Conservation (phyloP, 768 basidiomycete species). For the Cystobasidium tubakii region DNA sequence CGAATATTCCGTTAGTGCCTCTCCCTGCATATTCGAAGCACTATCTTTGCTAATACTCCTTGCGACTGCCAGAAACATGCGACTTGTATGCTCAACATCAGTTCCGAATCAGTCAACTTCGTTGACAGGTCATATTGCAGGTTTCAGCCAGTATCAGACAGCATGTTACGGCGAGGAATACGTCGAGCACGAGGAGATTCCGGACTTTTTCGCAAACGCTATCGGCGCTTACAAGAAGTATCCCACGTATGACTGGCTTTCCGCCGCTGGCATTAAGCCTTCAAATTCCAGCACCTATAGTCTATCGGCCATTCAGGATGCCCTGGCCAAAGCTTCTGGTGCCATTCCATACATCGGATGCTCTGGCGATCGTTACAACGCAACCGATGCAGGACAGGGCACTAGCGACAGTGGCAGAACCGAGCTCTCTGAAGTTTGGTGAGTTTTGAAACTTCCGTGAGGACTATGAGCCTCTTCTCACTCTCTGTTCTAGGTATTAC, state of each 20-base stretch:
- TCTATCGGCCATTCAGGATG: slow-evolving; percentile 48
- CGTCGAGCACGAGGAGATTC: slow-evolving; percentile 43
- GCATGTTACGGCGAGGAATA: slow-evolving; percentile 25
- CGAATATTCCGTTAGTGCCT: slow-evolving; percentile 15
- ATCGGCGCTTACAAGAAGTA: slow-evolving; percentile 53
- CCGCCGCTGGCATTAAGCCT: slow-evolving; percentile 67
- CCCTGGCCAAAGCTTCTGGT: slow-evolving; percentile 35
- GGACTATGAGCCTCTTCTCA: neutral
- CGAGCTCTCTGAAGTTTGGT: slow-evolving; percentile 23
- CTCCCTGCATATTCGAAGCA: neutral
- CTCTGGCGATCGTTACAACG: slow-evolving; percentile 25
- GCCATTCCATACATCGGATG: slow-evolving; percentile 33
- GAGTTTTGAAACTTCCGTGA: neutral
- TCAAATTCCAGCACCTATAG: slow-evolving; percentile 59
- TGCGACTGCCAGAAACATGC: slow-evolving; percentile 28
- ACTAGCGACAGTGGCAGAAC: slow-evolving; percentile 22
- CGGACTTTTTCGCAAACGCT: slow-evolving; percentile 47
- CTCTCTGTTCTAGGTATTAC: slow-evolving; percentile 9
- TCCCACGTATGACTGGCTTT: slow-evolving; percentile 69
- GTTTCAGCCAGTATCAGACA: slow-evolving; percentile 18
- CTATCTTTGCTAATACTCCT: neutral
- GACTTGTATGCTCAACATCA: neutral
- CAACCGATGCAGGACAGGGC: slow-evolving; percentile 12
- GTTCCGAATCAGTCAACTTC: neutral
- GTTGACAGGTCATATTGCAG: neutral